Evolutionary conservation across 106 monocot species (phyloP).

Genomic region (Dendrobium huoshanense): DNA sequence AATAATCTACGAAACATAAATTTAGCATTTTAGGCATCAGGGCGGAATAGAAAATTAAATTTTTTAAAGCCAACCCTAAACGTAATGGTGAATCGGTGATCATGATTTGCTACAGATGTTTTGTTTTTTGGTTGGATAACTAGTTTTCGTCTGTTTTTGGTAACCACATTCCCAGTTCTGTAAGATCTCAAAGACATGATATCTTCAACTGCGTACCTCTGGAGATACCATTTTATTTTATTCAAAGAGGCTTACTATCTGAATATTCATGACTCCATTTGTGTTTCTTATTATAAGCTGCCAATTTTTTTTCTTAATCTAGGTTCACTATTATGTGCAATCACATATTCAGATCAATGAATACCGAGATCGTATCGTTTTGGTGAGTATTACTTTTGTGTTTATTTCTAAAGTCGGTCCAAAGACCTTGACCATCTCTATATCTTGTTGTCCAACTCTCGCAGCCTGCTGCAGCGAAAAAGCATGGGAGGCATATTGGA

Average conservation of each 20-base stretch:
- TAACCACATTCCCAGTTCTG: not conserved
- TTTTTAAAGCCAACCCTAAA: too few species aligned
- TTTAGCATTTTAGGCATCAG: too few species aligned
- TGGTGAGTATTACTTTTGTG: constrained; percentile 35
- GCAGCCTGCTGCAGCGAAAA: constrained; percentile 62
- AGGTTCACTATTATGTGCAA: constrained; percentile 88
- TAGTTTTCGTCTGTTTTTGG: not conserved
- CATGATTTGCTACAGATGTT: not conserved
- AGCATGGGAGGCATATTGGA: constrained; percentile 48
- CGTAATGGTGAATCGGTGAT: not conserved
- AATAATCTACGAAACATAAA: too few species aligned
- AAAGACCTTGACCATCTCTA: not conserved
- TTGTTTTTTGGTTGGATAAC: not conserved
- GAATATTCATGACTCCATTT: not conserved
- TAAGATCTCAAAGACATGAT: not conserved
- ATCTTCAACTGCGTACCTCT: not conserved
- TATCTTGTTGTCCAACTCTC: constrained; percentile 9
- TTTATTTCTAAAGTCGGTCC: not conserved
- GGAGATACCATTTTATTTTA: not conserved
- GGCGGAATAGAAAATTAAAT: too few species aligned
- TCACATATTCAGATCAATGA: constrained; percentile 99
- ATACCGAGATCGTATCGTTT: constrained; percentile 68
- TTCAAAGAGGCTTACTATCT: not conserved
- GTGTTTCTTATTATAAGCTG: constrained; percentile 4
- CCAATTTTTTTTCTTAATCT: constrained; percentile 9